Conservation (phyloP, 495 filamentous ascomycete genomes). For the Geopyxis carbonaria region DNA sequence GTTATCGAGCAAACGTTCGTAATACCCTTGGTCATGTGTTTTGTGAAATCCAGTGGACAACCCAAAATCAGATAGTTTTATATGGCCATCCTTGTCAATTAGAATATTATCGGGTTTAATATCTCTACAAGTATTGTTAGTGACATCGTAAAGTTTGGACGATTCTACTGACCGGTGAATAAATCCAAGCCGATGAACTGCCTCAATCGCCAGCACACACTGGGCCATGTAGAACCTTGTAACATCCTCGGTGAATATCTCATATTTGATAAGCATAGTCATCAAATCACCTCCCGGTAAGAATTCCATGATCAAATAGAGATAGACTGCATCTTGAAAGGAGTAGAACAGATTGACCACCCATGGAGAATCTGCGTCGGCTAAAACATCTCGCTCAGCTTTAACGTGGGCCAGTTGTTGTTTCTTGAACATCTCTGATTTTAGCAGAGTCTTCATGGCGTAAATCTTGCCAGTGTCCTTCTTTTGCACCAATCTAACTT, state of each 20-base stretch:
- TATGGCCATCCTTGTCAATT: constrained; percentile 83
- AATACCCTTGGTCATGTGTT: constrained; percentile 94
- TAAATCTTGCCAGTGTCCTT: constrained; percentile 95
- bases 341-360: constrained; percentile 95
- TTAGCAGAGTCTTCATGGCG: constrained; percentile 93
- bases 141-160: constrained; percentile 3
- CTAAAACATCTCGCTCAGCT: constrained; percentile 90
- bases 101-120: constrained; percentile 99
- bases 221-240: constrained; percentile 99
- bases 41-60: constrained; percentile 96
- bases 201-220: constrained; percentile 91
- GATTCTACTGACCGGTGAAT: constrained; percentile 66
- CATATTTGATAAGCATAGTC: constrained; percentile 99
- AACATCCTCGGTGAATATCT: constrained; percentile 97
- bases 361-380: constrained; percentile 97
- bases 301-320: constrained; percentile 99
- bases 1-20: constrained; percentile 79
- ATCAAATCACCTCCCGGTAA: constrained; percentile 95
- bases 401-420: constrained; percentile 98
- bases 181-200: constrained; percentile 93
- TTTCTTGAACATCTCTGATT: constrained; percentile 99
- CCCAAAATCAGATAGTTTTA: constrained; percentile 97
- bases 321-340: constrained; percentile 86
- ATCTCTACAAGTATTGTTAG: constrained; percentile 42
- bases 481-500: constrained; percentile 90